Percentiles rank a stretch among this genome's conserved stretches.
Conservation (phyloP, 768 basidiomycete genomes). For the Suillus cothurnatus region DNA sequence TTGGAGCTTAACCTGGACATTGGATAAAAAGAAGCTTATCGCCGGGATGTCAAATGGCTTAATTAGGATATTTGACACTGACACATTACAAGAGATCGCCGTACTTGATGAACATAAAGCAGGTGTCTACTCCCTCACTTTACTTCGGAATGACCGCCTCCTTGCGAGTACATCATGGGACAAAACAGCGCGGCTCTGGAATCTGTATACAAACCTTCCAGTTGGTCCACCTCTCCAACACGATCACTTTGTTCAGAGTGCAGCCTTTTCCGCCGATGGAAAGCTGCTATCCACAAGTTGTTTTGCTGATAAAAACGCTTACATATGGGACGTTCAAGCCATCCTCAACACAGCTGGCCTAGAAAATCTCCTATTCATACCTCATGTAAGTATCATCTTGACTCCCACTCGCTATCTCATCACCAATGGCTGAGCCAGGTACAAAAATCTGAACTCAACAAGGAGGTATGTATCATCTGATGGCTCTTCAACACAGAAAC, state of each 20-base stretch:
- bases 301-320: accelerated
- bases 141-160: neutral
- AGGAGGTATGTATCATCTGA: neutral
- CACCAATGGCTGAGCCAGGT: neutral
- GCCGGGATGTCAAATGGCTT: no score
- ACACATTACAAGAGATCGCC: no score
- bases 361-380: neutral
- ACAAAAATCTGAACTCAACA: neutral
- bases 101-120: no score
- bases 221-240: neutral
- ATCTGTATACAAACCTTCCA: neutral
- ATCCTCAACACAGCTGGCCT: neutral
- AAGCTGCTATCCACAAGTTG: neutral
- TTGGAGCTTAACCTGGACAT: neutral
- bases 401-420: neutral
- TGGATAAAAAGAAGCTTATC: no score
- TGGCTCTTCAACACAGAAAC: neutral
- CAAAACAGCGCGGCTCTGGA: neutral
- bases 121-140: neutral
- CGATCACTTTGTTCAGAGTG: accelerated
- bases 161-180: neutral
- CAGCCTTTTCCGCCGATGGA: neutral
- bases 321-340: neutral
- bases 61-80: no score
- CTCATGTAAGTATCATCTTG: neutral